Base-by-base conservation (phyloP, 164 flowering plant genomes). In the Platanus orientalis region DNA sequence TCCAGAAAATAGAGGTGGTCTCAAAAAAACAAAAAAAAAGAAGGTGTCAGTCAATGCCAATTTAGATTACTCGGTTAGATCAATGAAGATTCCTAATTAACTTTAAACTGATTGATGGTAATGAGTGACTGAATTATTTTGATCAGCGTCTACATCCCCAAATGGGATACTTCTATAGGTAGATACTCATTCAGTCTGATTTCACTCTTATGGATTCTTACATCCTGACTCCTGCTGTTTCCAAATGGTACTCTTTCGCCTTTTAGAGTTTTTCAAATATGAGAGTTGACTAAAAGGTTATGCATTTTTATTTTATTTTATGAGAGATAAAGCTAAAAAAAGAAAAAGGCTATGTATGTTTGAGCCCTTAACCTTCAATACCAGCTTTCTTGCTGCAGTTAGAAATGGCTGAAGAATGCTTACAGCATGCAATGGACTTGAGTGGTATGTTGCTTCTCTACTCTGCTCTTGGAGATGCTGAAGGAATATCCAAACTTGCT, bases 331-430 rank as follows among this genome's bases (percentile, higher is more conserved):
- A n/a, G n/a, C n/a, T n/a, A n/a, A n/a, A n/a, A n/a, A n/a, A n/a
- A n/a, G n/a, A 3, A 42, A 14, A 10, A 42, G 12, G 3, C 17
- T 9, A 42, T 10, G 47, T 6, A 20, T 49, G 10, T 7, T 20
- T 49, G 52, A 20, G 2, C 12, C 2, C 47, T 10, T 2, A 1
- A 20, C 11, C 11, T 5, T 53, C 45, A 39, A 56, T 23, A 20
- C 54, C 57, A 9, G 7, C 70, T 70, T 54, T 52, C 51, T 61
- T 60, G 42, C 52, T 83, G 77, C 96, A 95, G 99, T 76, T 95
- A 61, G 94, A 92, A 71, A 79, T 95, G 92, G 97, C 99, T 2
- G 97, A 91, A 75, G 87, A 88, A 69, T 95, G 97, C 68, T 74
- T 95, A 74, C 76, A 73, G 75, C 71, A 79, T 66, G 99, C 97